Percentiles rank a stretch among this genome's conserved stretches.
Evolutionary conservation across 2,329 filamentous ascomycete genomes (phyloP).

Genomic region (Epichloe gansuensis): DNA sequence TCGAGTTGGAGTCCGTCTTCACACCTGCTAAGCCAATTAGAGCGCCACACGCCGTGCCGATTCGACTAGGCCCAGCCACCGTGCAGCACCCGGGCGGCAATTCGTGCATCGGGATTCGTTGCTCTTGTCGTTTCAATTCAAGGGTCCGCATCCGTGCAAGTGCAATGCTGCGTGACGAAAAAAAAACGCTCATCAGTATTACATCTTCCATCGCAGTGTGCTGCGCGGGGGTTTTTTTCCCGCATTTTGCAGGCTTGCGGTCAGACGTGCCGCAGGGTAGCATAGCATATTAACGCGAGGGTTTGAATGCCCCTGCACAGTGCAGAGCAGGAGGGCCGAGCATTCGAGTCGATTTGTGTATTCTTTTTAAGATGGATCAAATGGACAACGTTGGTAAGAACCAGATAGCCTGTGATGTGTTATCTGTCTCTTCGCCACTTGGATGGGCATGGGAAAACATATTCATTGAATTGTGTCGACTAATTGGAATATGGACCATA

Average conservation of each 20-base stretch:
- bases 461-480: no score
- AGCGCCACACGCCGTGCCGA: slow-evolving; percentile 23
- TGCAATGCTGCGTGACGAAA: not conserved
- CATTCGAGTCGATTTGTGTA: no score
- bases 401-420: no score
- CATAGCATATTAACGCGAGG: no score
- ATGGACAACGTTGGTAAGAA: no score
- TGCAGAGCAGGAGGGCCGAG: no score
- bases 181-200: not conserved
- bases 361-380: no score
- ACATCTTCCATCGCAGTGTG: not conserved
- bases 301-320: no score
- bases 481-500: no score
- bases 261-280: no score
- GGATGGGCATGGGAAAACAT: no score
- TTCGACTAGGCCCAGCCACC: slow-evolving; percentile 9
- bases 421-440: no score
- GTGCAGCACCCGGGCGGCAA: slow-evolving; percentile 34
- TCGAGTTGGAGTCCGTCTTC: not conserved
- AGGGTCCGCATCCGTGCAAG: not conserved
- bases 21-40: slow-evolving; percentile 25
- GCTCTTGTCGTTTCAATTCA: not conserved
- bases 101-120: slow-evolving; percentile 20
- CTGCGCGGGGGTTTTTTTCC: not conserved
- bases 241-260: not conserved